Evolutionary conservation across 179 eudicot species (phyloP).

Genomic region (Pouteria campechiana): DNA sequence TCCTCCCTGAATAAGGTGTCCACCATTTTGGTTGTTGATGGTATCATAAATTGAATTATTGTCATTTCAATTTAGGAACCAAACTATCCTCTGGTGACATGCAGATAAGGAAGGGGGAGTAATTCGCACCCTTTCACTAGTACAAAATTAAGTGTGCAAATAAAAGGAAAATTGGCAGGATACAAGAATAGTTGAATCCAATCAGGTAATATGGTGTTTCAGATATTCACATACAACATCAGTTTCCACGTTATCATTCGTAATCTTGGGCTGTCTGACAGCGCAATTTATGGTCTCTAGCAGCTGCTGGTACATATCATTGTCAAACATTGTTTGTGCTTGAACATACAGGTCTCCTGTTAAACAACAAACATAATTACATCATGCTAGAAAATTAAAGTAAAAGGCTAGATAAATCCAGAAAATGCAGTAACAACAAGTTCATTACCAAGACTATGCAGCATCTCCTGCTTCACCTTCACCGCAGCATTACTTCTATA

Average conservation of each 20-base stretch:
- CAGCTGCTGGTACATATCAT: conserved; percentile 71
- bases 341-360: conserved; percentile 83
- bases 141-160: too few relatives aligned
- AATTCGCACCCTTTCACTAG: too few relatives aligned
- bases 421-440: not conserved
- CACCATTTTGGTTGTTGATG: too few relatives aligned
- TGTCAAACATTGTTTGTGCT: conserved; percentile 73
- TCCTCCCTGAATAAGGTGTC: too few relatives aligned
- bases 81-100: too few relatives aligned
- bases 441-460: conserved; percentile 77
- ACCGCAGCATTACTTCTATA: conserved; percentile 28
- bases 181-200: not conserved
- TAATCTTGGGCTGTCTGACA: conserved; percentile 37
- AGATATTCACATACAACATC: conserved; percentile 72
- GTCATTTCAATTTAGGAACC: too few relatives aligned
- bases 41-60: too few relatives aligned
- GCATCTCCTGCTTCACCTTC: conserved; percentile 93
- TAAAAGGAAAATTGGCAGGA: not conserved
- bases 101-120: too few relatives aligned
- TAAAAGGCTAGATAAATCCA: not conserved
- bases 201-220: not conserved
- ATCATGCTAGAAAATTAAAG: not conserved
- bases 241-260: conserved; percentile 40
- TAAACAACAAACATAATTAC: not conserved
- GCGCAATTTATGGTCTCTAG: conserved; percentile 46